Base-by-base conservation (phyloP, 2,329 filamentous ascomycete genomes). In the Fusarium sterilihyphosum region DNA sequence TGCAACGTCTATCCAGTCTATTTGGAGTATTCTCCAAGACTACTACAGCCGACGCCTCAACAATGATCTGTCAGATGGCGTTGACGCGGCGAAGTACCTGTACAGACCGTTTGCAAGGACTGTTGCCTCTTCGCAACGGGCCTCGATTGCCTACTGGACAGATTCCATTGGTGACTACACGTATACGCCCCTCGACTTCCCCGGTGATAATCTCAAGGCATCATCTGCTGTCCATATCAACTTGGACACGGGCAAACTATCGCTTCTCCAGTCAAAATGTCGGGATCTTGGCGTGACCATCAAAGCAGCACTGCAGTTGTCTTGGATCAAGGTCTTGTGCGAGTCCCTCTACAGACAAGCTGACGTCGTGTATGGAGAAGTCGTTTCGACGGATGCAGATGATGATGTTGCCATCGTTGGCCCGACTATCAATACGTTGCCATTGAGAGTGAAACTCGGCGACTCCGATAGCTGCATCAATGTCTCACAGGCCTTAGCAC, bases 391-490 rank as follows among this genome's bases (percentile, higher is more conserved):
- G 1, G 44, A 72, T 17, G 44, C 35, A 0, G 49, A 54, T 7
- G 70, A 60, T 1, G 62, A 56, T 18, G 24, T 20, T 9, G 52
- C 29, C 2, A 40, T 67, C 1, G n/a, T 71, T 8, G 69, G 69
- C 3, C 69, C 69, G 2, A 37, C 37, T 3, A 73, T 73, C 41
- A 73, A 73, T 18, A 73, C 70, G 2, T 6, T 71, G 3, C 69
- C 70, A 1, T 43, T 70, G 50, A 50, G 70, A 20, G 6, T 46
- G 22, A 66, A 29, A 0, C 17, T 73, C 4, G 40, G 4, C 9
- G 20, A 6, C 5, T 3, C 16, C 2, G 4, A 8, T 17, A 6
- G 24, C 0, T 4, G 29, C 20, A 4, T 18, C 5, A 38, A 37
- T 18, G 18, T 58, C 3, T n/a, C 53, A 0, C 40, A 58, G 6